Evolutionary conservation across 2,329 filamentous ascomycete genomes (phyloP).

Genomic region (Penicillium sp.): DNA sequence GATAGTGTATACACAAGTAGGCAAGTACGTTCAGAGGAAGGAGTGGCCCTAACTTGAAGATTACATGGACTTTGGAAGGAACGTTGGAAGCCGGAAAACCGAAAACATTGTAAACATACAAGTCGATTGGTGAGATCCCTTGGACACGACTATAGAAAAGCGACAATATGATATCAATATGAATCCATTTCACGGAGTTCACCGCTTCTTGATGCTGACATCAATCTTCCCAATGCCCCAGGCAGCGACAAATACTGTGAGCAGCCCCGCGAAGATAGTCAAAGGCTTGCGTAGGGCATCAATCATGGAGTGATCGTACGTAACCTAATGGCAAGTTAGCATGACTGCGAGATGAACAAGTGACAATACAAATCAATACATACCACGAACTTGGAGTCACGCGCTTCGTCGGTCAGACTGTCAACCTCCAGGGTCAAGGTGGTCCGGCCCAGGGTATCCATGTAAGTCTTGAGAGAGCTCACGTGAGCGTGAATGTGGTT

Average conservation of each 20-base stretch:
- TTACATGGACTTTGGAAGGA: background rate
- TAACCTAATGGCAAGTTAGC: constrained; percentile 50
- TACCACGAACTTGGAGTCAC: constrained; percentile 76
- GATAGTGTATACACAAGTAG: background rate
- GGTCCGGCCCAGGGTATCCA: constrained; percentile 89
- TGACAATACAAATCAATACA: constrained; percentile 1
- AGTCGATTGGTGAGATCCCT: constrained; percentile 7
- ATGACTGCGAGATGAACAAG: background rate
- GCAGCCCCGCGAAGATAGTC: constrained; percentile 70
- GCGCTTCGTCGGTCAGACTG: constrained; percentile 87
- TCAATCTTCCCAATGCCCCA: constrained; percentile 79
- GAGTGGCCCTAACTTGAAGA: background rate
- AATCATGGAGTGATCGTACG: constrained; percentile 77
- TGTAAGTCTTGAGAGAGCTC: constrained; percentile 78
- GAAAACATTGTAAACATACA: constrained; percentile 4
- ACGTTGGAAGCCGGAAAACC: background rate
- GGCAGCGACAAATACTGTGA: constrained; percentile 70
- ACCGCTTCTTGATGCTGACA: constrained; percentile 70
- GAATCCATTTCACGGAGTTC: constrained; percentile 19
- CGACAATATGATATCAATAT: constrained; percentile 18
- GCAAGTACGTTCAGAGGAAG: background rate
- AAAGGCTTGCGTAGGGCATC: constrained; percentile 83
- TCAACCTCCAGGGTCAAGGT: constrained; percentile 74
- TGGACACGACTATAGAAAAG: constrained; percentile 17
- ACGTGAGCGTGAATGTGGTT: constrained; percentile 54